These are phyloP conservation scores for Brassica hybrid DNA, from an alignment of 441 rosid genomes.

Conservation along the genomic window DNA sequence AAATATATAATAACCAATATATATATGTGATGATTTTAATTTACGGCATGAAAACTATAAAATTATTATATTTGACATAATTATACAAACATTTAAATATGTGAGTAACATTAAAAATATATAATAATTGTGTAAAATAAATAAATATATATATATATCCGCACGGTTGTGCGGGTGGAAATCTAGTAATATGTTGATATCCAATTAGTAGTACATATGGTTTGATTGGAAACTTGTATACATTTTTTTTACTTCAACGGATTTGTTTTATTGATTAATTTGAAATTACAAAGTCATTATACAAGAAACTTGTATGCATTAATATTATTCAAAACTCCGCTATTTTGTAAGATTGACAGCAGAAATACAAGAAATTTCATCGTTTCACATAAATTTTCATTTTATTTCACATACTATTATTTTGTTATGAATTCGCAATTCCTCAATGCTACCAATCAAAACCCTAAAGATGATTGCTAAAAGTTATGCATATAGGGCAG, in stretches of 20 bases:
- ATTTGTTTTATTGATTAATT: no score
- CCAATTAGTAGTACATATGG: not conserved
- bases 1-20: no score
- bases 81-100: no score
- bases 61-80: no score
- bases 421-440: not conserved
- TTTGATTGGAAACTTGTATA: not conserved
- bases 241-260: no score
- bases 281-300: no score
- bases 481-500: not conserved
- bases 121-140: no score
- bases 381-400: not conserved
- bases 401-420: not conserved
- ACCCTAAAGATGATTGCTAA: not conserved
- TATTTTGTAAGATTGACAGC: not conserved
- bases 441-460: not conserved
- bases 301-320: not conserved
- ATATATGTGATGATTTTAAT: no score
- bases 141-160: no score
- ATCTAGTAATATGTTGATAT: not conserved
- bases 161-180: no score
- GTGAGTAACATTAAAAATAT: no score
- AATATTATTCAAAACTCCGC: not conserved
- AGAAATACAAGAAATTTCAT: not conserved
- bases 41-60: no score